phyloP scores from a whole-genome alignment of 495 filamentous ascomycete species.

The Zalerion maritima region DNA sequence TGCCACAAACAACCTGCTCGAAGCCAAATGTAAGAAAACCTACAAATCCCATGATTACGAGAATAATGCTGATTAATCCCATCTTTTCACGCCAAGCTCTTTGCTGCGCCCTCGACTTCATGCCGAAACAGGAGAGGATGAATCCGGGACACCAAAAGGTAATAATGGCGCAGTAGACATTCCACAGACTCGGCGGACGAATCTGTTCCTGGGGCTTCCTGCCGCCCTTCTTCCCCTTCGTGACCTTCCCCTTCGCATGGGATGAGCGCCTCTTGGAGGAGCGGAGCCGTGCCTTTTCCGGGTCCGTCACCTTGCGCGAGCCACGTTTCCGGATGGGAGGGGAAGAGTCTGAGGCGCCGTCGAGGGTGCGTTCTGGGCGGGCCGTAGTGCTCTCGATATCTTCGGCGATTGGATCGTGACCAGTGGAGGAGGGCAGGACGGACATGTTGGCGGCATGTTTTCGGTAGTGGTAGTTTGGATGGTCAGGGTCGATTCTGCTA shows the following conservation, averaged over 20 bases:
- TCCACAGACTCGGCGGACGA: slow-evolving; percentile 83
- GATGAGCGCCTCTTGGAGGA: slow-evolving; percentile 19
- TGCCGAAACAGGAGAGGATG: slow-evolving; percentile 71
- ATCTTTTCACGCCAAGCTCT: slow-evolving; percentile 98
- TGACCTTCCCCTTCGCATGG: slow-evolving; percentile 26
- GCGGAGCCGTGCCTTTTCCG: too few species aligned
- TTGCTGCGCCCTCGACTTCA: slow-evolving; percentile 74
- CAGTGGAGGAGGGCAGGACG: slow-evolving; percentile 75
- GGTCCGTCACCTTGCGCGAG: slow-evolving; percentile 10
- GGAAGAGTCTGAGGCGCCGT: slow-evolving; percentile 23
- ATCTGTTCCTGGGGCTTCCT: slow-evolving; percentile 46
- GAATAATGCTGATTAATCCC: slow-evolving; percentile 85
- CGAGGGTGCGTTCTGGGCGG: slow-evolving; percentile 24
- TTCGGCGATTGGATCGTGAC: slow-evolving; percentile 76
- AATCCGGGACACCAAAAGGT: slow-evolving; percentile 93
- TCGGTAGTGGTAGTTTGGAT: slow-evolving; percentile 89
- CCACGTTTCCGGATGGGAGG: slow-evolving; percentile 18
- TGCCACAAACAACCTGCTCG: slow-evolving; percentile 70
- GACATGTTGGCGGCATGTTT: slow-evolving; percentile 84
- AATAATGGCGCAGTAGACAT: slow-evolving; percentile 80
- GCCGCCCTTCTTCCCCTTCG: slow-evolving; percentile 44
- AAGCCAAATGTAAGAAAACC: slow-evolving; percentile 97
- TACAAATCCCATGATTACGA: slow-evolving; percentile 75
- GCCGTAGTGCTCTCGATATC: slow-evolving; percentile 38
- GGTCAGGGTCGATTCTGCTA: slow-evolving; percentile 60